Conservation (phyloP, 2,329 filamentous ascomycete species). For the Venturia oleaginea region DNA sequence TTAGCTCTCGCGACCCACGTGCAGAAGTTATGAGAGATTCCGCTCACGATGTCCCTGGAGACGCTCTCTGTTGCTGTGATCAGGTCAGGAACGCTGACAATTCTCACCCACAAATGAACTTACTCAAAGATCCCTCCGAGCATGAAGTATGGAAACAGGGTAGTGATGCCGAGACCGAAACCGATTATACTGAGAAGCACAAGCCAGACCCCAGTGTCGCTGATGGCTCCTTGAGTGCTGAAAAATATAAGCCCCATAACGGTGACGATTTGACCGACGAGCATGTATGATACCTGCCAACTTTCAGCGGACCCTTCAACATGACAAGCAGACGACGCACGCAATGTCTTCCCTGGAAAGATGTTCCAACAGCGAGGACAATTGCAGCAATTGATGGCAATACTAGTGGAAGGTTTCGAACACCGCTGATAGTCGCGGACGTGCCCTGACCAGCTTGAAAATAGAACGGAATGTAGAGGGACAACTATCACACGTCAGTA, state of each 20-base stretch:
- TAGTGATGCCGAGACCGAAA: neutral
- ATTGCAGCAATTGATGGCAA: slow-evolving; percentile 9
- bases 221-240: neutral
- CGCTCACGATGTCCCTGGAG: neutral
- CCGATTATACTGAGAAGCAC: neutral
- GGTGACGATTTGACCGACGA: neutral
- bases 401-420: slow-evolving; percentile 17
- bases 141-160: neutral
- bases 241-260: neutral
- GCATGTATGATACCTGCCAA: neutral
- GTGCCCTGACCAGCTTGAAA: slow-evolving; percentile 18
- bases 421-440: slow-evolving; percentile 16
- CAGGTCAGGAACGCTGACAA: neutral
- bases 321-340: neutral
- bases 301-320: neutral
- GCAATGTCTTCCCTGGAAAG: neutral
- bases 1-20: neutral
- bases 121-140: neutral
- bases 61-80: neutral
- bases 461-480: slow-evolving; percentile 56
- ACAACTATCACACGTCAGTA: slow-evolving; percentile 36
- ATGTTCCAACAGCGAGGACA: neutral
- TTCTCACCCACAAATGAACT: neutral
- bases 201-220: neutral
- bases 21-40: neutral